Conservation (phyloP, 2,329 filamentous ascomycete genomes). For the Nemania diffusa region DNA sequence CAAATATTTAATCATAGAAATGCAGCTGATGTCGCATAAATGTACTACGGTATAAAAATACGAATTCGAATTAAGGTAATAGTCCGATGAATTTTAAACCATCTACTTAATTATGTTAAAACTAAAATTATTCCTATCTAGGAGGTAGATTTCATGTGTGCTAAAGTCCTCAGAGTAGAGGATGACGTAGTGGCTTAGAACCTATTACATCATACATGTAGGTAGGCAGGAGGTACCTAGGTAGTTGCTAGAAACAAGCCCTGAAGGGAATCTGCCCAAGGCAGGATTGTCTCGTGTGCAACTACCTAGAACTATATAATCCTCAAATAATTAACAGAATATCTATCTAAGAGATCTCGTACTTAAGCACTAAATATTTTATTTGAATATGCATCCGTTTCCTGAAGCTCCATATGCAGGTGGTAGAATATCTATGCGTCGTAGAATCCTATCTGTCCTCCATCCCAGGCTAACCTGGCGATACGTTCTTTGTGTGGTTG, state of each 20-base stretch:
- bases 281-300: neutral
- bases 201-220: constrained; percentile 5
- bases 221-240: too few relatives aligned
- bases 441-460: constrained; percentile 36
- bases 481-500: constrained; percentile 48
- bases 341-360: neutral
- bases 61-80: neutral
- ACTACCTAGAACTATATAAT: neutral
- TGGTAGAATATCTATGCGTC: constrained; percentile 20
- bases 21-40: too few relatives aligned
- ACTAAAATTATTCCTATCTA: neutral
- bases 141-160: neutral
- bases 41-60: neutral
- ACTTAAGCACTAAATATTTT: neutral
- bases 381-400: constrained; percentile 42
- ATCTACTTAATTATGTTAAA: too few relatives aligned
- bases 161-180: neutral
- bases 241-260: neutral
- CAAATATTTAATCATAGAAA: too few relatives aligned
- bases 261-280: too few relatives aligned
- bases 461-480: constrained; percentile 51
- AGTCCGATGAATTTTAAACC: too few relatives aligned
- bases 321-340: neutral
- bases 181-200: constrained; percentile 26
- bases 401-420: constrained; percentile 38